Base-by-base conservation (phyloP, 768 basidiomycete genomes). In the Tylopilus sp. region DNA sequence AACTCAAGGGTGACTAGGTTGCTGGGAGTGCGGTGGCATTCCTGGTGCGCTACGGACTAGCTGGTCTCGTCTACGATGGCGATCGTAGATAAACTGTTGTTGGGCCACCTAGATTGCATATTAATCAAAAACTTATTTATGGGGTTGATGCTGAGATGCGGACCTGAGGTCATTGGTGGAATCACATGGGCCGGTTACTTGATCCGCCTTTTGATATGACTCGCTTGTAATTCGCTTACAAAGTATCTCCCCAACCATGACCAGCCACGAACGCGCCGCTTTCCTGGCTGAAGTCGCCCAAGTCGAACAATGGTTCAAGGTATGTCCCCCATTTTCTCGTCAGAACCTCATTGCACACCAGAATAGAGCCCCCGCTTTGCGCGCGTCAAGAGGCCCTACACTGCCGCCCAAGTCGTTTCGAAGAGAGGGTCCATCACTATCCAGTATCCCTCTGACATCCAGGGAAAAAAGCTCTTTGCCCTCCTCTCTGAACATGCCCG, bases 281-380 rank as follows among this genome's bases (percentile, higher is more conserved):
- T 95, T 95, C 71, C 78, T 81, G 38, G 76, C 81, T 31, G 91
- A 99, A 70, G 90, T 97, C 50, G 83, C 83, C 25, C 72, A 87
- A 59, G 86, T 97, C 58, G 88, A 97, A 72, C 73, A 80, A 51
- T 98, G 94, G 91, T 97, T 88, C 83, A 90, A 91, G 83, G 95
- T 92, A 58, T 46, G 75, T 1, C 62, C 58, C 63, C 61, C 62
- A 40, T 58, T 21, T 23, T 40, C 20, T 13, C 25, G 7, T 30
- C 10, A 18, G 6, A 39, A 42, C 4, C 10, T 15, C 25, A 13
- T 26, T 26, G 25, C 17, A 0, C 26, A 38, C 17, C 20, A 18
- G 38, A n/a, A 44, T 63, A 98, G 95, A 84, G 72, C 63, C 83
- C 91, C 18, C 91, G 97, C 31, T 99, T 95, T 70, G 79, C 83